These are phyloP conservation scores for Fusarium tupiense DNA, from an alignment of 2,329 filamentous ascomycete genomes.

Conservation along the genomic window DNA sequence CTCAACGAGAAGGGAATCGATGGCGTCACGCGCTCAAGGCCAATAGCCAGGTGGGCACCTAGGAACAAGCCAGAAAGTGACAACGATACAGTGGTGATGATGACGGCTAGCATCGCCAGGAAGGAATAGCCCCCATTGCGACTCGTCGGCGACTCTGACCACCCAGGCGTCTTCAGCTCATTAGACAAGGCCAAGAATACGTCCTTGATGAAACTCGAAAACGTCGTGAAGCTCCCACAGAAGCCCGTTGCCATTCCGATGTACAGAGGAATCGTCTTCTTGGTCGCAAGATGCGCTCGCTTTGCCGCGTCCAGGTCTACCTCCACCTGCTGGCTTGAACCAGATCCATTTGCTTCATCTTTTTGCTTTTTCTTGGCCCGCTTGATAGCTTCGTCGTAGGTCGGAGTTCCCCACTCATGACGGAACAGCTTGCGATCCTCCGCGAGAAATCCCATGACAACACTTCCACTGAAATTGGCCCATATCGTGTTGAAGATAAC, in stretches of 20 bases:
- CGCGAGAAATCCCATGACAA: conserved; percentile 85
- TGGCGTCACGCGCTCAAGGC: conserved; percentile 66
- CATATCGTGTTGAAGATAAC: conserved; percentile 80
- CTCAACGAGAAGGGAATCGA: conserved; percentile 66
- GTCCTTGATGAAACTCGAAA: conserved; percentile 86
- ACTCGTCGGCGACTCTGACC: conserved; percentile 48
- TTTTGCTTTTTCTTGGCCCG: conserved; percentile 43
- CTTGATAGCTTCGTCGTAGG: conserved; percentile 50
- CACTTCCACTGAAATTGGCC: conserved; percentile 85
- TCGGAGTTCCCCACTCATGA: conserved; percentile 67
- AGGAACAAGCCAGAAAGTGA: conserved; percentile 75
- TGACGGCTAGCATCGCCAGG: conserved; percentile 79
- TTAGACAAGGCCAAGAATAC: conserved; percentile 83
- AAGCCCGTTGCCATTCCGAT: conserved; percentile 88
- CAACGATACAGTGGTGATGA: conserved; percentile 76
- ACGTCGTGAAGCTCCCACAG: conserved; percentile 90
- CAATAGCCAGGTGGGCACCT: conserved; percentile 79
- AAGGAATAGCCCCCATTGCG: conserved; percentile 83
- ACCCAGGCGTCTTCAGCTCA: conserved; percentile 61
- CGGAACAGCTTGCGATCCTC: conserved; percentile 83
- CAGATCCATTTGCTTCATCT: conserved; percentile 51
- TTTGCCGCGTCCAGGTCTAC: conserved; percentile 57
- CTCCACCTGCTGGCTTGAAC: conserved; percentile 14
- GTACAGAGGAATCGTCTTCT: conserved; percentile 90
- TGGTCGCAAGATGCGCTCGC: conserved; percentile 69